Evolutionary conservation across 352 stramenopile species (phyloP).

Genomic region (Globisporangium sylvaticum): DNA sequence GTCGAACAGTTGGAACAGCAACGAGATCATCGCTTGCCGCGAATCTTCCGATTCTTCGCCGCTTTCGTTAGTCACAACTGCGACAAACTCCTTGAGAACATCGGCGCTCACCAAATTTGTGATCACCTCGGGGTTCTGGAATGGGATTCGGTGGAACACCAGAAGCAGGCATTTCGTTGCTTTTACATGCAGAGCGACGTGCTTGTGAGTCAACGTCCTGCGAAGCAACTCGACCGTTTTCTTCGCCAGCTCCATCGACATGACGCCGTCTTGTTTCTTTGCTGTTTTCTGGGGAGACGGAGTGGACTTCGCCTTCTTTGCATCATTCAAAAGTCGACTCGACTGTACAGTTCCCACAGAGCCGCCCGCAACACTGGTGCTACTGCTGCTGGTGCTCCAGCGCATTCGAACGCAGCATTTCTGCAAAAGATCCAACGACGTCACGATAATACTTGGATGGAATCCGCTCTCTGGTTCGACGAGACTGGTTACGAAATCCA

Average conservation of each 20-base stretch:
- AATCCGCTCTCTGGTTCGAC: conserved; percentile 31
- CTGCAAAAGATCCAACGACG: conserved; percentile 58
- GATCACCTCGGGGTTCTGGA: conserved; percentile 27
- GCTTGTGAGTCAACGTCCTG: conserved; percentile 49
- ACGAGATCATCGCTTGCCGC: conserved; percentile 50
- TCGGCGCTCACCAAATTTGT: conserved; percentile 41
- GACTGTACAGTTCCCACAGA: not conserved
- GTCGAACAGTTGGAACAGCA: conserved; percentile 72
- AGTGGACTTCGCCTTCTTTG: not conserved
- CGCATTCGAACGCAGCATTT: conserved; percentile 72
- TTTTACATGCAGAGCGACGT: conserved; percentile 54
- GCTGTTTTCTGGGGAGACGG: conserved; percentile 12
- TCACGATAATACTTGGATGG: conserved; percentile 64
- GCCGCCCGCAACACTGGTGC: not conserved
- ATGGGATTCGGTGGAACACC: conserved; percentile 45
- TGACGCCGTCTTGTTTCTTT: conserved; percentile 17
- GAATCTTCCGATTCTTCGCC: conserved; percentile 66
- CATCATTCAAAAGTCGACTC: not conserved
- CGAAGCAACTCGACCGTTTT: conserved; percentile 48
- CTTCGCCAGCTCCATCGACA: conserved; percentile 37
- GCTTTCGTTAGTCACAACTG: conserved; percentile 38
- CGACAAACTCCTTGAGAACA: conserved; percentile 51
- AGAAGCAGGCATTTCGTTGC: conserved; percentile 68
- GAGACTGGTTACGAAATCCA: conserved; percentile 50
- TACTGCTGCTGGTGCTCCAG: conserved; percentile 25